Evolutionary conservation across 495 filamentous ascomycete genomes (phyloP), one percentile per base, ranked within the genome.

Genomic region (Lasiosphaeriaceae sp.): DNA sequence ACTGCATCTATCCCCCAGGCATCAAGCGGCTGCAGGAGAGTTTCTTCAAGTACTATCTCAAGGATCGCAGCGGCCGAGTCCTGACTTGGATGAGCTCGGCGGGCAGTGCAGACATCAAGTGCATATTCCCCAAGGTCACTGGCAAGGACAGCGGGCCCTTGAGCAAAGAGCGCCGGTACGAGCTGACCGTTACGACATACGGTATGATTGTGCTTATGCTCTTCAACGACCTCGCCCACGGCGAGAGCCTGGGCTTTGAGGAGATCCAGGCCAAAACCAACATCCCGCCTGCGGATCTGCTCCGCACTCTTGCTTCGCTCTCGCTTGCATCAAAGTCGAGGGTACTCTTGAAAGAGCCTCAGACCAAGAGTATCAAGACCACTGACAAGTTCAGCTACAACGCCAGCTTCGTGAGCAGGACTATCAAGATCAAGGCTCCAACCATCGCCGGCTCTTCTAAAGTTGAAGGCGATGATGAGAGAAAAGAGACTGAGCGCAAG

Each of bases 101-200:
- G 8, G 94, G 94, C 54, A 90, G 83, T 19, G 95, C 92, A 1
- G 94, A 97, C 66, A 75, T 99, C 52, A 85, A 86, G 54, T 91
- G 87, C 54, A 75, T 80, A 2, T 97, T 97, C 66, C 83, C 85
- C 19, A 85, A 86, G 62, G 66, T 85, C 2, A 71, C 77, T 12
- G 79, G 81, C 12, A 85, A 87, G 53, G 78, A 84, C n/a, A 83
- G 80, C 12, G 81, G 83, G 16, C 67, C 75, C 11, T 70, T 84
- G n/a, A 75, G 74, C 53, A 90, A 86, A 64, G 85, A 89, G 20
- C 81, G 87, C 39, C 85, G 87, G 8, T 90, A 96, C 64, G 94
- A 99, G 57, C 73, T 99, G 39, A 96, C 91, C 55, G 90, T 97
- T 2, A 86, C 91, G 2, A 99, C 94, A 0, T 96, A 94, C 64